A percentile compares a stretch with the other conserved stretches of the same genome.
These are phyloP conservation scores for Apophysomyces ossiformis DNA, from an alignment of 371 early-diverging fungal species.

Conservation along the genomic window DNA sequence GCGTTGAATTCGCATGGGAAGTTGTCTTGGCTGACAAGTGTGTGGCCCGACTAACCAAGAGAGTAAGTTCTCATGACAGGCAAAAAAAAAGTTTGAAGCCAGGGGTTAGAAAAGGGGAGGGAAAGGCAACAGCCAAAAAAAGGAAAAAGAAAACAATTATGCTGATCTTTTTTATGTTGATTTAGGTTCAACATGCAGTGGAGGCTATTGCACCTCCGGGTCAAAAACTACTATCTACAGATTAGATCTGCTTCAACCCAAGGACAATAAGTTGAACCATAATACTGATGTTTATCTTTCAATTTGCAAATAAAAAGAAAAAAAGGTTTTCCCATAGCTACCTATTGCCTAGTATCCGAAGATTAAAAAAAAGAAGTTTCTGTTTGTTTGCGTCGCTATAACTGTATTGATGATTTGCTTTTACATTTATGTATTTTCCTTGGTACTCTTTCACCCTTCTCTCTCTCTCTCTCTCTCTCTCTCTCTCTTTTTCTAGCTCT, in stretches of 20 bases:
- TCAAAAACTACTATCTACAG: background rate
- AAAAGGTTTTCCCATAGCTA: too few species aligned
- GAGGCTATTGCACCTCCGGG: slow-evolving; percentile 18
- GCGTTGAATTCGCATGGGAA: slow-evolving; percentile 80
- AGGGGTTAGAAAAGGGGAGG: background rate
- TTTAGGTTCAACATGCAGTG: slow-evolving; percentile 22
- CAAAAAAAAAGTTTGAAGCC: background rate
- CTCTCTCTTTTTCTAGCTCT: too few species aligned
- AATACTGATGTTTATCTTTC: background rate
- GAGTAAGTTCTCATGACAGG: slow-evolving; percentile 12
- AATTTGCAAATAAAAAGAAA: background rate
- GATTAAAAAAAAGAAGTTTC: too few species aligned
- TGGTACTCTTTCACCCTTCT: too few species aligned
- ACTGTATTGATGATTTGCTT: too few species aligned
- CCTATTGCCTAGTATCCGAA: too few species aligned
- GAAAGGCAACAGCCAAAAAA: too few species aligned
- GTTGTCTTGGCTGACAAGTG: slow-evolving; percentile 61
- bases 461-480: too few species aligned
- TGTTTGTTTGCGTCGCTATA: too few species aligned
- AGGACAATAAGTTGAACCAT: background rate
- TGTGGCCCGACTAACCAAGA: slow-evolving; percentile 31
- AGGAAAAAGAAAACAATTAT: too few species aligned
- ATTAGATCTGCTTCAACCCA: background rate
- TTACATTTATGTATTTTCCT: too few species aligned
- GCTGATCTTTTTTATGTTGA: background rate